Conservation (phyloP, 2,329 filamentous ascomycete genomes). For the Aspergillus hiratsukae region DNA sequence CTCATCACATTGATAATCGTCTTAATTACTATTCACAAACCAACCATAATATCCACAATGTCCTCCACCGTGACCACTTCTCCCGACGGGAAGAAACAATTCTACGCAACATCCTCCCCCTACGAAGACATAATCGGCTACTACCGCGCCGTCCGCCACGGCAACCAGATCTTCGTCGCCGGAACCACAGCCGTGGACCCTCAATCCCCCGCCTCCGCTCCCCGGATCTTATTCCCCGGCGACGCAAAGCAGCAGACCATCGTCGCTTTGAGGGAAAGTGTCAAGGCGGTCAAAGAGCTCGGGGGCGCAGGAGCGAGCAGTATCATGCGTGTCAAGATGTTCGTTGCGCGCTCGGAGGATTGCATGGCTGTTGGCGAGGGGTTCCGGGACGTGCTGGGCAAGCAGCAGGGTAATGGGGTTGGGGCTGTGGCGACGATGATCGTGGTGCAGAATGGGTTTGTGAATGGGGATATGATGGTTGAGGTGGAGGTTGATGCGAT, state of each 20-base stretch:
- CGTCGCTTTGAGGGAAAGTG: constrained; percentile 20
- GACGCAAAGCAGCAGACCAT: constrained; percentile 30
- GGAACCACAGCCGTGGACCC: constrained; percentile 38
- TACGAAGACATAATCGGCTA: constrained; percentile 36
- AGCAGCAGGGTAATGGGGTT: constrained; percentile 17
- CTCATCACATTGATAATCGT: background rate
- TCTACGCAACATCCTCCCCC: constrained; percentile 32
- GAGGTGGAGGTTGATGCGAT: constrained; percentile 39
- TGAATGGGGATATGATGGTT: constrained; percentile 35
- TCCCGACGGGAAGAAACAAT: constrained; percentile 13
- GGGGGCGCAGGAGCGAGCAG: constrained; percentile 28
- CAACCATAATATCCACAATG: background rate
- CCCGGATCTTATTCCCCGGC: constrained; percentile 27
- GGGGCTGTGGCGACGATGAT: constrained; percentile 36
- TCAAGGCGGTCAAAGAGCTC: constrained; percentile 30
- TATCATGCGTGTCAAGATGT: constrained; percentile 35
- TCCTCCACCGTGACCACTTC: background rate
- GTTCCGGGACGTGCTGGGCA: constrained; percentile 27
- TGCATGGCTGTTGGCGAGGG: constrained; percentile 25
- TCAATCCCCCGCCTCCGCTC: constrained; percentile 20
- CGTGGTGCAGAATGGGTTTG: constrained; percentile 34
- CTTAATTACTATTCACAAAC: background rate
- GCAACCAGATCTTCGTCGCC: constrained; percentile 34
- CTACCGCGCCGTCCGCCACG: constrained; percentile 35
- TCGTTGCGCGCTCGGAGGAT: constrained; percentile 28